Percentiles rank a stretch among this genome's conserved stretches.
phyloP scores from a whole-genome alignment of 495 filamentous ascomycete genomes.

The Penicillium pulvis region DNA sequence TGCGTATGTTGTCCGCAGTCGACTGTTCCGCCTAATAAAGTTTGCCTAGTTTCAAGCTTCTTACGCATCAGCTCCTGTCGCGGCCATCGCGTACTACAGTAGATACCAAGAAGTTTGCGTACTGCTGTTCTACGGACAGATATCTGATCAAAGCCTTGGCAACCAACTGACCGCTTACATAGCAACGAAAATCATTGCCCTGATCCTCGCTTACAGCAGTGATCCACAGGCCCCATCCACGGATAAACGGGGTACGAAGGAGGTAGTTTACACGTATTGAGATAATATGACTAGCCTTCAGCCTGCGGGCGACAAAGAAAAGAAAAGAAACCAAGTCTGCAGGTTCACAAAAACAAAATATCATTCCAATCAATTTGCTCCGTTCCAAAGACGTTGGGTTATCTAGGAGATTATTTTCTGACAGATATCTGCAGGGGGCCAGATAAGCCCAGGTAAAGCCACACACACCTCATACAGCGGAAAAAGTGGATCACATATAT shows the following conservation, averaged over 20 bases:
- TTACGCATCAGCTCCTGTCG: background rate
- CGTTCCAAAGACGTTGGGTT: background rate
- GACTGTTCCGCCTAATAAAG: background rate
- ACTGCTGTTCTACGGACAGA: background rate
- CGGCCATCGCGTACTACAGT: background rate
- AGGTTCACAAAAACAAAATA: no score
- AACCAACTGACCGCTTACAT: background rate
- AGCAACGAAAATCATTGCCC: background rate
- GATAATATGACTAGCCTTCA: background rate
- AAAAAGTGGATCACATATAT: background rate
- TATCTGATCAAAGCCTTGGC: background rate
- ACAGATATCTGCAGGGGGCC: background rate
- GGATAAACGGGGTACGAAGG: background rate
- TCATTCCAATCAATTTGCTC: background rate
- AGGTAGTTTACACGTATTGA: background rate
- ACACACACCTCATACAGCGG: background rate
- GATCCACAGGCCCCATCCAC: constrained; percentile 13
- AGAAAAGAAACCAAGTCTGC: background rate
- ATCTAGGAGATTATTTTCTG: background rate
- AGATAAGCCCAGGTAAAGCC: background rate
- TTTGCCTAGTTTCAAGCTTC: background rate
- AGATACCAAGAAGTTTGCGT: background rate
- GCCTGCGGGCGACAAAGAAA: background rate
- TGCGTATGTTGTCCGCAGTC: background rate
- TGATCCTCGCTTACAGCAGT: background rate